phyloP scores from a whole-genome alignment of 169 alveolate species.

The Neospora caninum region DNA sequence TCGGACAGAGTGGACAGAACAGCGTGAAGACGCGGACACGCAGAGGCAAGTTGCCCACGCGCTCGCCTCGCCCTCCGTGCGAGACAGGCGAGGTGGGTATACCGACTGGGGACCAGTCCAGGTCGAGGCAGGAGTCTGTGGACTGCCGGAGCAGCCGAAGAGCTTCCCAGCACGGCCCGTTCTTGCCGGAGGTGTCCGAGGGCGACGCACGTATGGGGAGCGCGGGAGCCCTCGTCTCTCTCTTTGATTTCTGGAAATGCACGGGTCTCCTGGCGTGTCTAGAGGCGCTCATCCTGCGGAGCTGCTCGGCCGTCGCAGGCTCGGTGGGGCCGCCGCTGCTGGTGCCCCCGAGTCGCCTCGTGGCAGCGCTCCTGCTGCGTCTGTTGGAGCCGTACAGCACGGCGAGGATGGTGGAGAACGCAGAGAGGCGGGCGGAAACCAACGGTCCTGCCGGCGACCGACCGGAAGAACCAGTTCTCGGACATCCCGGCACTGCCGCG shows the following conservation, averaged over 20 bases:
- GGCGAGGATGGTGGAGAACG: background rate
- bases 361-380: conserved; percentile 35
- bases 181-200: background rate
- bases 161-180: background rate
- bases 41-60: background rate
- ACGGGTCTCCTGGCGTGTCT: conserved; percentile 55
- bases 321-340: background rate
- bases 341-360: conserved; percentile 41
- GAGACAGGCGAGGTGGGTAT: background rate
- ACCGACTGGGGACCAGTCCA: background rate
- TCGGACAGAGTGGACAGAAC: background rate
- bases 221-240: background rate
- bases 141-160: background rate
- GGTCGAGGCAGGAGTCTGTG: background rate
- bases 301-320: conserved; percentile 40
- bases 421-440: background rate
- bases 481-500: background rate
- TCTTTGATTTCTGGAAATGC: conserved; percentile 36
- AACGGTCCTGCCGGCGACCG: background rate
- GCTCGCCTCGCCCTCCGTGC: background rate
- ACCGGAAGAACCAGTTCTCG: background rate
- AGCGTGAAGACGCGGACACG: background rate
- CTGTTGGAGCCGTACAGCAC: conserved; percentile 25
- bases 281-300: conserved; percentile 35
- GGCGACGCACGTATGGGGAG: background rate